Evolutionary conservation across 495 filamentous ascomycete species (phyloP), one percentile per base, ranked within the genome.

Genomic region (Trichoderma orchidacearum): DNA sequence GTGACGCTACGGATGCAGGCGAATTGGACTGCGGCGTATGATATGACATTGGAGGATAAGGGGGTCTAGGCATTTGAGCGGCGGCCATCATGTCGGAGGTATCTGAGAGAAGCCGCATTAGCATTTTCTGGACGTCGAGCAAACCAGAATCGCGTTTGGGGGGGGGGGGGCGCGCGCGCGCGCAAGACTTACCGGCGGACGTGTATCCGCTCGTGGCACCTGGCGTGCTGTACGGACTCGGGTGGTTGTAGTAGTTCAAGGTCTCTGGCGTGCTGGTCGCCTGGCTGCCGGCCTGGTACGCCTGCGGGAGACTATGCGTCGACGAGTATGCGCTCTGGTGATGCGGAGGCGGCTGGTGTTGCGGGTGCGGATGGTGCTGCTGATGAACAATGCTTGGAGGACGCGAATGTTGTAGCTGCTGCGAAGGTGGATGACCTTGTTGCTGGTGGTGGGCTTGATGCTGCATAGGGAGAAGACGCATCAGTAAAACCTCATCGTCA

Each of bases 21-120:
- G 93, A 96, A 69, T 90, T 94, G 27, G 90, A 95, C 73, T 96
- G 90, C 15, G 92, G 90, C 3, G 92, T 95, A 65, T 96, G 89
- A 64, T 98, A 96, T 5, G 72, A 73, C 59, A 96, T 96, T 28
- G 91, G 89, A 25, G 91, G 92, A 60, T 91, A 96, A 41, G 82
- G 79, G 56, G 83, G 79, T 66, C 83, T 80, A 66, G 85, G 86
- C 83, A 96, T 92, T 65, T 87, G 85, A 60, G 91, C 83, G 54
- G 91, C 82, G 58, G 93, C 91, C 93, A 97, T 97, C 73, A 91
- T 84, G 60, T 96, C 91, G 71, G 86, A 80, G 52, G 81, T 86
- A 66, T 90, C 87, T 96, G 65, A 15, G 41, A 23, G 15, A 32
- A 12, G 7, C 13, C 17, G n/a, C 23, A 27, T 27, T 17, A 51